These are phyloP conservation scores for Coemansia sp. DNA, from an alignment of 192 early-diverging fungal genomes.

Conservation along the genomic window DNA sequence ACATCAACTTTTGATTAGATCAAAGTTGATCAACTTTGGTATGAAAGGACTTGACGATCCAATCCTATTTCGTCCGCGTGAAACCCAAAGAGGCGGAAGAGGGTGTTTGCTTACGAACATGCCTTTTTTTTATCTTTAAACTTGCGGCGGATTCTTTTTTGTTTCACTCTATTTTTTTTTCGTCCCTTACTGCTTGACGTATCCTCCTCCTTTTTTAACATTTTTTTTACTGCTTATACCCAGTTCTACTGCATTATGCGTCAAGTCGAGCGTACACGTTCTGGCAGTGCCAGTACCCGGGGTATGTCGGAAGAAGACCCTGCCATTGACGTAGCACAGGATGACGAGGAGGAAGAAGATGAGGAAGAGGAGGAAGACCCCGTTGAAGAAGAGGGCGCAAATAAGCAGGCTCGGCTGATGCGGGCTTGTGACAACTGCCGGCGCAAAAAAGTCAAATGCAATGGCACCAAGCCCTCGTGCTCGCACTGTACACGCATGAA, in stretches of 20 bases:
- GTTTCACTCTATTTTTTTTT: background rate
- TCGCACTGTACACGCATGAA: conserved; percentile 57
- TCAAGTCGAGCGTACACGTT: conserved; percentile 2
- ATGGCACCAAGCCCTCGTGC: conserved; percentile 57
- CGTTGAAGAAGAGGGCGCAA: conserved; percentile 25
- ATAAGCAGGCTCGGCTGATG: conserved; percentile 51
- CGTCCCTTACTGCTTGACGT: background rate
- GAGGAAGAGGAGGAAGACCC: conserved; percentile 19
- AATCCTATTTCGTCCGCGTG: background rate
- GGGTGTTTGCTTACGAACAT: background rate
- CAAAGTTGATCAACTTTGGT: too few relatives aligned
- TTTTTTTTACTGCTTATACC: background rate
- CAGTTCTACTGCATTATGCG: conserved; percentile 7
- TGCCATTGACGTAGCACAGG: conserved; percentile 16
- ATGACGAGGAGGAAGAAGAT: conserved; percentile 20
- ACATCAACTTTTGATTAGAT: background rate
- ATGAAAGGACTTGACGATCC: too few relatives aligned
- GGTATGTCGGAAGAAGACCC: conserved; percentile 10
- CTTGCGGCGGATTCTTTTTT: background rate
- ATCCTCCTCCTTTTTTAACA: background rate
- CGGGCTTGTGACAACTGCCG: conserved; percentile 59
- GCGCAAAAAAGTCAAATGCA: conserved; percentile 60
- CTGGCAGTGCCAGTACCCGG: conserved; percentile 7
- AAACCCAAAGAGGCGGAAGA: background rate
- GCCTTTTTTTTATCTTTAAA: background rate